These are phyloP conservation scores for Cordyceps cicadae DNA, from an alignment of 2,329 filamentous ascomycete genomes.

Conservation along the genomic window DNA sequence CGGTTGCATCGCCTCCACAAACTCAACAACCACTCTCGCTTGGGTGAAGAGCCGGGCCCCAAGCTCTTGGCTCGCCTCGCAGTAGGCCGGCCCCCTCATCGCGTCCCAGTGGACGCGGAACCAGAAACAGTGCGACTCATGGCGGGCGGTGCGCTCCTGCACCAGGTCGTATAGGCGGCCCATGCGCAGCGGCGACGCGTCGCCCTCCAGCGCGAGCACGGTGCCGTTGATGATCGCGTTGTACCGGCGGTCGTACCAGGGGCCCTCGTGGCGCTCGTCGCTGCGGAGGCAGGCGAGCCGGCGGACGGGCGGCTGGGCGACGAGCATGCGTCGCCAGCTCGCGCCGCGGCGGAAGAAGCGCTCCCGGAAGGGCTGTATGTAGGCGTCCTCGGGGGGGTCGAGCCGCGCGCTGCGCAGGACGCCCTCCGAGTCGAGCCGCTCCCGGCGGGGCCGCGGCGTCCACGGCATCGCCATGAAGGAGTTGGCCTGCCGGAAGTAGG, in stretches of 20 bases:
- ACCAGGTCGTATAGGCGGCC: background rate
- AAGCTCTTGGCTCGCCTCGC: background rate
- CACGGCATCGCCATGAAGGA: too few relatives aligned
- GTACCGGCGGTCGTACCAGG: background rate
- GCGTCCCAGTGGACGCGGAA: background rate
- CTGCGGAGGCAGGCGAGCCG: background rate
- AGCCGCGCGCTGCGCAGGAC: constrained; percentile 15
- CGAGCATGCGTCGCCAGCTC: constrained; percentile 19
- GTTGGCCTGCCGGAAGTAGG: too few relatives aligned
- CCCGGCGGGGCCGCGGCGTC: too few relatives aligned
- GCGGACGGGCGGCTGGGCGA: constrained; percentile 14
- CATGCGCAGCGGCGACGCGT: background rate
- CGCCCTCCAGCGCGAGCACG: background rate
- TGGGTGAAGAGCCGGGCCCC: background rate
- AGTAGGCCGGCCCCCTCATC: background rate
- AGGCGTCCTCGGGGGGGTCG: background rate
- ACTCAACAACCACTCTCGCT: background rate
- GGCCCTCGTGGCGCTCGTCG: background rate
- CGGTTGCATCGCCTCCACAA: background rate
- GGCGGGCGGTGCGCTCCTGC: background rate
- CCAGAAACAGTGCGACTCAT: background rate
- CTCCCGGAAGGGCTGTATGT: background rate
- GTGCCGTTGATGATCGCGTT: background rate
- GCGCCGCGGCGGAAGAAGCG: constrained; percentile 14
- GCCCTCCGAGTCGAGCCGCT: too few relatives aligned